phyloP scores from a whole-genome alignment of 1,284 basidiomycete species.

The Puccinia hordei region DNA sequence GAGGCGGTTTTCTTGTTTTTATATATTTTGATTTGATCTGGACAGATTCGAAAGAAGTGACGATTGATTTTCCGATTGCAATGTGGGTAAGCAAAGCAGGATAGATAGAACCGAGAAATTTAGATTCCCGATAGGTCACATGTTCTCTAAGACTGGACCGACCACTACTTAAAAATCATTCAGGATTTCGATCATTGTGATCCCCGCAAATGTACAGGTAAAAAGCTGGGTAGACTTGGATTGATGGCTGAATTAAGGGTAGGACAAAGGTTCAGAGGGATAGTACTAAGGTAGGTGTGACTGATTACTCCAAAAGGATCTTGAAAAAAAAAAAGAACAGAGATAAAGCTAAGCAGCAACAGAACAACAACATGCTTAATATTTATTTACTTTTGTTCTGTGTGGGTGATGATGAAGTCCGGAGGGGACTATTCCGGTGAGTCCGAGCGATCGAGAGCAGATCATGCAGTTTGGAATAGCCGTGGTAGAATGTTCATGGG shows the following conservation, averaged over 20 bases:
- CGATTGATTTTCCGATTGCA: constrained; percentile 23
- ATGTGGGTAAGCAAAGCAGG: constrained; percentile 39
- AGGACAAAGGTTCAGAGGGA: constrained; percentile 82
- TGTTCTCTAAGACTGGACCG: too few species aligned
- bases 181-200: constrained; percentile 98
- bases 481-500: constrained; percentile 98
- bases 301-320: constrained; percentile 24
- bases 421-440: constrained; percentile 77
- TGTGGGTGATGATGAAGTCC: constrained; percentile 66
- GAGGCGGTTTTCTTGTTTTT: too few species aligned
- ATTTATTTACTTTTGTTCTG: too few species aligned
- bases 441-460: constrained; percentile 81
- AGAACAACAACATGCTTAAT: too few species aligned
- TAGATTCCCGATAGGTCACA: too few species aligned
- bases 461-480: constrained; percentile 77
- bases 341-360: too few species aligned
- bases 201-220: constrained; percentile 89
- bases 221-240: constrained; percentile 83
- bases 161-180: too few species aligned
- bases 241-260: constrained; percentile 81
- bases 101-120: too few species aligned
- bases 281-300: constrained; percentile 85
- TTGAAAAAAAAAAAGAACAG: background rate
- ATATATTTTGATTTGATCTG: too few species aligned
- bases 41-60: background rate